These are phyloP conservation scores for Torulaspora maleeae DNA, from an alignment of 805 yeast genomes.

Conservation along the genomic window DNA sequence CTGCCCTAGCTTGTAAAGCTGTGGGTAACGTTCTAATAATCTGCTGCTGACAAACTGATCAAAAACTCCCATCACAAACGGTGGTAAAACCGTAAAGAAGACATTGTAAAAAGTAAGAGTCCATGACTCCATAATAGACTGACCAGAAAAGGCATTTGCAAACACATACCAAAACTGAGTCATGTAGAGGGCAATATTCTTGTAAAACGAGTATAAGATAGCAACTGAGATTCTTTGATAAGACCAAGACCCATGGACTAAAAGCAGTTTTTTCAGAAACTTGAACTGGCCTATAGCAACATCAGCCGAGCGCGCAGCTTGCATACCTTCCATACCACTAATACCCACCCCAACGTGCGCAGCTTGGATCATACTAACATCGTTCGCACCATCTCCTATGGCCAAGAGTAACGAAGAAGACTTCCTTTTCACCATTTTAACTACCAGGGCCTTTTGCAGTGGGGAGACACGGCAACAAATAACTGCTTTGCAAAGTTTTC, in stretches of 20 bases:
- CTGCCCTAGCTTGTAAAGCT: constrained; percentile 86
- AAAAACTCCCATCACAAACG: constrained; percentile 92
- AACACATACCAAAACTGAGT: constrained; percentile 98
- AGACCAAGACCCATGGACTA: constrained; percentile 98
- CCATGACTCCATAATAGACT: constrained; percentile 96
- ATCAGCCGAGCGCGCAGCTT: constrained; percentile 97
- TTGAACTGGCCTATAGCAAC: constrained; percentile 94
- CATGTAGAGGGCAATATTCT: constrained; percentile 92
- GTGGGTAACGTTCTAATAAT: constrained; percentile 86
- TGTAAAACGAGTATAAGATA: constrained; percentile 90
- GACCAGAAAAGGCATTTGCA: constrained; percentile 88
- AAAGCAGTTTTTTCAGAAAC: constrained; percentile 70
- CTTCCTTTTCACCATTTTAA: constrained; percentile 84
- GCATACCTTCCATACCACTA: constrained; percentile 99
- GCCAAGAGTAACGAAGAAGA: constrained; percentile 73
- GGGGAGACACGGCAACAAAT: constrained; percentile 98
- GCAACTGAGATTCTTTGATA: constrained; percentile 92
- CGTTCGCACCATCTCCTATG: constrained; percentile 98
- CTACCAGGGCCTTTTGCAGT: constrained; percentile 92
- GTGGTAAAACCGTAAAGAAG: constrained; percentile 89
- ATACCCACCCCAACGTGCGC: constrained; percentile 99
- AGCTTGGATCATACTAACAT: constrained; percentile 98
- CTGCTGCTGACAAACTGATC: constrained; percentile 94
- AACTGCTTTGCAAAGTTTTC: constrained; percentile 87
- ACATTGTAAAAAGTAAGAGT: constrained; percentile 94